Base-by-base conservation (phyloP, 352 stramenopile species). In the Peronospora belbahrii region DNA sequence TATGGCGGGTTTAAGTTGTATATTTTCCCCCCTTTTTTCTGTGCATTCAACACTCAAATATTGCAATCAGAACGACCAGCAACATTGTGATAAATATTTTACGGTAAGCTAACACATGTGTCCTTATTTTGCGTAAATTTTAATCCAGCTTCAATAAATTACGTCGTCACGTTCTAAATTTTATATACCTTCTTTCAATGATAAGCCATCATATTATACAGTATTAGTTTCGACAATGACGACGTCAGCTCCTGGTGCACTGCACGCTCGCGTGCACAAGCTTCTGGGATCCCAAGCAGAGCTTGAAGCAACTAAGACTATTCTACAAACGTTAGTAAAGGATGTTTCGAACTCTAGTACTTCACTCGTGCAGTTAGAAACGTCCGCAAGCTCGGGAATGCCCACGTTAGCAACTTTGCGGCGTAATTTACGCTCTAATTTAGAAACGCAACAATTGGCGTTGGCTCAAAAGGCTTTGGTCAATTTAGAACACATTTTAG, bases 251-350 rank as follows among this genome's bases (percentile, higher is more conserved):
- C 32, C 55, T 47, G 49, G 52, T 15, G 65, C 65, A 24, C 63
- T 87, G 30, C 61, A 80, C 38, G 46, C 68, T 24, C 75, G 72
- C 38, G 75, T 87, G 48, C 58, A 77, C 42, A 84, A 83, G 52
- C 68, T 87, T 17, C 54, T 87, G 49, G 47, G 56, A 49, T 87
- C 75, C 17, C 72, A 68, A 22, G 39, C 67, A 1, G 75, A 87
- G 61, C 52, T 85, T 39, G 67, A 85, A 56, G 65, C 75, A 42
- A 77, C 75, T 3, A 78, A 77, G 35, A 61, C 62, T 18, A 63
- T 87, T 14, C 52, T 87, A 8, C 55, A 56, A 37, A 83, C 70
- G n/a, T 38, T 87, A 13, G 67, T 82, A 37, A 42, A 57, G 23
- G 63, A 55, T 37, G 48, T 67, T 0, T 13, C 37, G 8, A 41